A percentile compares a stretch with the other conserved stretches of the same genome.
Conservation (phyloP, 2,329 filamentous ascomycete genomes). For the Coniella vitis region DNA sequence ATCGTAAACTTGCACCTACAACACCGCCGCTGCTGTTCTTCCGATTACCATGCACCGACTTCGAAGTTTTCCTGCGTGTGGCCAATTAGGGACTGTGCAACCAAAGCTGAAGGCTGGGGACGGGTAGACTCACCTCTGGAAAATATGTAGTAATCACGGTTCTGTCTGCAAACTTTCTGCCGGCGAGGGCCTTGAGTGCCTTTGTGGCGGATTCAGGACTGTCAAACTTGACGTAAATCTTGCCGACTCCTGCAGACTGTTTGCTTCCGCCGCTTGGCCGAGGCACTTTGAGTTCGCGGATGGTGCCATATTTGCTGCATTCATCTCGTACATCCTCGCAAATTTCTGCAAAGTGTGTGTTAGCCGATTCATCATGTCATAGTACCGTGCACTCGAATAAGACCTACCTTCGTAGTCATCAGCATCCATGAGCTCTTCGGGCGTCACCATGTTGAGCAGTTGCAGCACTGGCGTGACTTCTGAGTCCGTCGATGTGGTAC, state of each 20-base stretch:
- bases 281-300: slow-evolving; percentile 88
- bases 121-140: slow-evolving; percentile 63
- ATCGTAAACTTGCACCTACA: background rate
- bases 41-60: slow-evolving; percentile 70
- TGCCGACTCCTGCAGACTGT: slow-evolving; percentile 84
- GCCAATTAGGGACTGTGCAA: background rate
- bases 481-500: slow-evolving; percentile 71
- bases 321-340: slow-evolving; percentile 90
- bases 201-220: slow-evolving; percentile 69
- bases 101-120: background rate
- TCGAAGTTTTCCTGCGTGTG: slow-evolving; percentile 78
- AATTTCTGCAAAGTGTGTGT: slow-evolving; percentile 62
- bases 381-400: background rate
- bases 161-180: slow-evolving; percentile 90
- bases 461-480: slow-evolving; percentile 82
- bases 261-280: slow-evolving; percentile 76
- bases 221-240: slow-evolving; percentile 96
- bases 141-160: slow-evolving; percentile 97
- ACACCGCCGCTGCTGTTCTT: no score
- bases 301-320: slow-evolving; percentile 80
- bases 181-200: slow-evolving; percentile 82
- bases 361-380: background rate
- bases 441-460: slow-evolving; percentile 96
- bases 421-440: slow-evolving; percentile 86
- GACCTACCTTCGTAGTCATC: slow-evolving; percentile 87